Conservation (phyloP, 2,329 filamentous ascomycete genomes). For the Camillea tinctor region DNA sequence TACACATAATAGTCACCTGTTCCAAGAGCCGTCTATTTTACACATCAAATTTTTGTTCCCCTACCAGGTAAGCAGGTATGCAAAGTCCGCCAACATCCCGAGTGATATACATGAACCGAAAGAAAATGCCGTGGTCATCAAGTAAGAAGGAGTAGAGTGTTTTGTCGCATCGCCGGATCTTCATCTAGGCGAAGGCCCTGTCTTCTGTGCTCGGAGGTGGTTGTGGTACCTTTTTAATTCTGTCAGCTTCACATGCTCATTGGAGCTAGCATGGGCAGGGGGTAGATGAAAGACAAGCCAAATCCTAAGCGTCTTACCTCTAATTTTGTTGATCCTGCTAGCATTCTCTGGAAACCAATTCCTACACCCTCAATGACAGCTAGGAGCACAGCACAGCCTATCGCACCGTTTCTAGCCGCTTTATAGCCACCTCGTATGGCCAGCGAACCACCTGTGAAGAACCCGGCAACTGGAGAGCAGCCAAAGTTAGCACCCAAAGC, state of each 20-base stretch:
- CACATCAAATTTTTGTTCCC: constrained; percentile 18
- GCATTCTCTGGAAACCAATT: constrained; percentile 92
- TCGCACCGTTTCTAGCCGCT: constrained; percentile 91
- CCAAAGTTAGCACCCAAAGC: not conserved
- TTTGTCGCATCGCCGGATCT: constrained; percentile 10
- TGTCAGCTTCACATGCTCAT: constrained; percentile 11
- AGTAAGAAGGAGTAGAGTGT: constrained; percentile 30
- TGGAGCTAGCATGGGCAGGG: not conserved
- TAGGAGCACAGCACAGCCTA: constrained; percentile 90
- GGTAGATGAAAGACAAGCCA: not conserved
- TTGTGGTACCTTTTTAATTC: constrained; percentile 26
- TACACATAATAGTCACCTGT: constrained; percentile 15
- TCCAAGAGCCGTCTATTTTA: constrained; percentile 27
- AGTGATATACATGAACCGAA: constrained; percentile 29
- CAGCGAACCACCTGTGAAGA: constrained; percentile 91
- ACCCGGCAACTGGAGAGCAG: constrained; percentile 66
- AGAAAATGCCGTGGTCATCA: constrained; percentile 3
- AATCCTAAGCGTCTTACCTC: constrained; percentile 54
- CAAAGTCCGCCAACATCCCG: constrained; percentile 21
- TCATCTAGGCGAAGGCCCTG: constrained; percentile 31
- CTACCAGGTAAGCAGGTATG: constrained; percentile 19
- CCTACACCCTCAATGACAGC: constrained; percentile 97
- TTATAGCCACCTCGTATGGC: constrained; percentile 89
- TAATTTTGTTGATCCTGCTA: constrained; percentile 83
- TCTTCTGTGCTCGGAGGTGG: constrained; percentile 35